Base-by-base conservation (phyloP, 495 filamentous ascomycete genomes). In the Penicillium maclennaniae region DNA sequence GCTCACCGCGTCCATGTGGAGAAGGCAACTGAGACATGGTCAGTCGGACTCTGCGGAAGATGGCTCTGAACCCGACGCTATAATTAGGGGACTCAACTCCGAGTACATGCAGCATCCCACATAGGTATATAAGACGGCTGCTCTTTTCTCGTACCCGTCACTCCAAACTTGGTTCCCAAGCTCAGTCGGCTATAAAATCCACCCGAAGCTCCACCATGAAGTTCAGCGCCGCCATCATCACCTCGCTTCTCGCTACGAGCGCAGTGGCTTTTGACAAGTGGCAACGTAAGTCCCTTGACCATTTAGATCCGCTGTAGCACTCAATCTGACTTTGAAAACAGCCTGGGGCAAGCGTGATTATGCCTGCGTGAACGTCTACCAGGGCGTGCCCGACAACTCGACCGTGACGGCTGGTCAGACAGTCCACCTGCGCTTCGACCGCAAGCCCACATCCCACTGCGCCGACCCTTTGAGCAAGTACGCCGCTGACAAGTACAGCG, bases 291-390 rank as follows among this genome's bases (percentile, higher is more conserved):
- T 58, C 39, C 14, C n/a, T 27, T 23, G 38, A 23, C 19, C 15
- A 0, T 10, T n/a, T 6, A 8, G 34, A 17, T 6, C 5, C 2
- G 12, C 3, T 6, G 37, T 20, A 9, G 9, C 3, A 16, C 26
- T 16, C 19, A 19, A 19, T 10, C 19, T 17, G 6, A 14, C 5
- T n/a, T 28, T 6, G 19, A 7, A 17, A 49, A 39, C 17, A 69
- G 70, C 70, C 8, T 73, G 70, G 70, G 70, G 70, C 25, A 73
- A 71, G 28, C 68, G 70, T 19, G 70, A 73, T 41, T 73, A 73
- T 60, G 23, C 62, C 53, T 73, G 70, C 51, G 39, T 73, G 16
- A 73, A 73, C 44, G 63, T 70, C 49, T 67, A 56, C 55, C 68
- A 71, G 42, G 70, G 70, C 25, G 62, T 71, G 26, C 68, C 67